Evolutionary conservation across 768 basidiomycete species (phyloP).

Genomic region (Russula sp.): DNA sequence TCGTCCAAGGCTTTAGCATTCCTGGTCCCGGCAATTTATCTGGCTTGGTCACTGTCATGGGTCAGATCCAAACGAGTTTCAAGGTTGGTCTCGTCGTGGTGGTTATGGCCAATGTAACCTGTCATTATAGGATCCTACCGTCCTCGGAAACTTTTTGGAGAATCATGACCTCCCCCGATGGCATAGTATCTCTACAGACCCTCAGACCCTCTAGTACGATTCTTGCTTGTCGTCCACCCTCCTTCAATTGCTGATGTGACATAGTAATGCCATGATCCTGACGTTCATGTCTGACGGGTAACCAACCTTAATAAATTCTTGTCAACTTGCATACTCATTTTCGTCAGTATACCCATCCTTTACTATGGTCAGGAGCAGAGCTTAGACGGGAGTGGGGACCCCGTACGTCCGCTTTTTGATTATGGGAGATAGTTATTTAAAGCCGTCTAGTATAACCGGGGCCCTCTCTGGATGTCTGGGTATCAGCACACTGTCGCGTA

Average conservation of each 20-base stretch:
- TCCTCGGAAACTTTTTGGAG: conserved; percentile 73
- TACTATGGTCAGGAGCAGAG: conserved; percentile 80
- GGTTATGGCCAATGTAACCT: neutral
- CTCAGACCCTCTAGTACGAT: conserved; percentile 60
- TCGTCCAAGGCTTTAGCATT: conserved; percentile 61
- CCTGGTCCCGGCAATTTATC: conserved; percentile 62
- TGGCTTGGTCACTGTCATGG: conserved; percentile 46
- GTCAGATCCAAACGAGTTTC: conserved; percentile 49
- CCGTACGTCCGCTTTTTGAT: conserved; percentile 37
- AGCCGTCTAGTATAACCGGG: conserved; percentile 55
- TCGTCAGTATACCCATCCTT: conserved; percentile 59
- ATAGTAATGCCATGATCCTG: conserved; percentile 67
- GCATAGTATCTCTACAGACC: conserved; percentile 65
- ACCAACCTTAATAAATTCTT: conserved; percentile 1
- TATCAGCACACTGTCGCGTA: conserved; percentile 57
- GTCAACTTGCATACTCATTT: neutral
- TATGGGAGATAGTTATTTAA: conserved; percentile 12
- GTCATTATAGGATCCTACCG: conserved; percentile 30
- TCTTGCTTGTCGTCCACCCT: neutral
- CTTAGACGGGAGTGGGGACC: conserved; percentile 58
- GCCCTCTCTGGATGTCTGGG: conserved; percentile 65
- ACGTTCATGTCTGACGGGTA: conserved; percentile 70
- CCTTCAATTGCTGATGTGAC: conserved; percentile 14
- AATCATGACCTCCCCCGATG: conserved; percentile 76
- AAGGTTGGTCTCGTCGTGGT: conserved; percentile 29